Evolutionary conservation across 2,329 filamentous ascomycete species (phyloP).

Genomic region (Botrytis aclada): DNA sequence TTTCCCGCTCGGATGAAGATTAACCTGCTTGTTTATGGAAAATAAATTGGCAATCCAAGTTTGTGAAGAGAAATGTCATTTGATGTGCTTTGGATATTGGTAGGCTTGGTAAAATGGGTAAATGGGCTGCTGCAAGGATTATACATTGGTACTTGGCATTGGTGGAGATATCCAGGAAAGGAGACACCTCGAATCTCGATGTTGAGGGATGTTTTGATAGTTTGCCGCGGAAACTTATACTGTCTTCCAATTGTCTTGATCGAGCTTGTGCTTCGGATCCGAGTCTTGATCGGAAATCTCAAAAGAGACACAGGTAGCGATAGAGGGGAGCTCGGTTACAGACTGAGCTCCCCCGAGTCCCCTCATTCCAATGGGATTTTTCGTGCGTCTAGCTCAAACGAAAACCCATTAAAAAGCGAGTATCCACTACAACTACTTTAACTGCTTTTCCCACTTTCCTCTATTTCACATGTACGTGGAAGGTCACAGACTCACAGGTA

Average conservation of each 20-base stretch:
- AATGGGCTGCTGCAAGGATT: neutral
- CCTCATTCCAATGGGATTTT: neutral
- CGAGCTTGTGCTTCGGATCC: neutral
- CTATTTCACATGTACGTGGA: neutral
- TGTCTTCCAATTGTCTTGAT: neutral
- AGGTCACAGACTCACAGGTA: neutral
- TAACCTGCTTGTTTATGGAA: neutral
- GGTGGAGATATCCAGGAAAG: neutral
- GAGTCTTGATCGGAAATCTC: neutral
- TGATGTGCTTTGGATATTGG: neutral
- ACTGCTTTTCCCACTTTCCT: neutral
- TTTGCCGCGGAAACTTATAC: neutral
- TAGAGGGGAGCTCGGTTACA: constrained; percentile 5
- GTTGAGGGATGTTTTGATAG: neutral
- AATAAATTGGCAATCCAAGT: neutral
- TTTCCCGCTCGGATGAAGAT: neutral
- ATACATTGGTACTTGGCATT: neutral
- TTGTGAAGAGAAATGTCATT: neutral
- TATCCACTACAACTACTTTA: neutral
- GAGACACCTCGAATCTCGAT: neutral
- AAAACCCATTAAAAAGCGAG: neutral
- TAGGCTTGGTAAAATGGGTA: neutral
- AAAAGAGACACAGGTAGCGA: neutral
- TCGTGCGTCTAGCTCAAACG: neutral
- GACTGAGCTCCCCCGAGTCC: neutral